Percentiles rank a stretch among this genome's conserved stretches.
Evolutionary conservation across 2,329 filamentous ascomycete species (phyloP).

Genomic region (Aspergillus fumigatus): DNA sequence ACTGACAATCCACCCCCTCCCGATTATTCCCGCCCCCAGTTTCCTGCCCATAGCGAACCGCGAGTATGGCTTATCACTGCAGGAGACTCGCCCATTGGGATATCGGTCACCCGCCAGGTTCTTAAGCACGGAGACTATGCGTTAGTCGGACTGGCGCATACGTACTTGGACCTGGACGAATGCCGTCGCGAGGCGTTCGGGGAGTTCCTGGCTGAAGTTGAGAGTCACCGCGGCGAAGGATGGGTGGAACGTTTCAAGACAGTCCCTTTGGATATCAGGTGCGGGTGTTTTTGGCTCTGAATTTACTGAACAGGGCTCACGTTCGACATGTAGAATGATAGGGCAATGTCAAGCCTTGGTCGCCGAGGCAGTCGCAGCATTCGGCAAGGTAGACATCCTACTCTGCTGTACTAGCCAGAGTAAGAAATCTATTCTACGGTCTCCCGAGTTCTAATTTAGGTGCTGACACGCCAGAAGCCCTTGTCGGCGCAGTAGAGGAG

Average conservation of each 20-base stretch:
- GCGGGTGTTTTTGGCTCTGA: conserved; percentile 10
- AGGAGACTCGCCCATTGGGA: conserved; percentile 76
- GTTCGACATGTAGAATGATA: conserved; percentile 43
- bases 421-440: conserved; percentile 33
- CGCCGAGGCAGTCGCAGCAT: conserved; percentile 77
- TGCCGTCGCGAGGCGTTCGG: conserved; percentile 74
- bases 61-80: conserved; percentile 92
- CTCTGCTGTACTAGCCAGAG: conserved; percentile 86
- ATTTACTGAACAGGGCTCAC: conserved; percentile 10
- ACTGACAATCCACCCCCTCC: conserved; percentile 32
- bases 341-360: conserved; percentile 78
- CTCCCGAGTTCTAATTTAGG: neutral
- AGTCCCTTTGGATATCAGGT: conserved; percentile 56
- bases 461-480: conserved; percentile 48
- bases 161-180: conserved; percentile 70
- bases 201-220: conserved; percentile 63
- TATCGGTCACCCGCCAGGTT: conserved; percentile 74
- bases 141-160: conserved; percentile 73
- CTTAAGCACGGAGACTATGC: conserved; percentile 91
- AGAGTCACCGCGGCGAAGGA: conserved; percentile 61
- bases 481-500: conserved; percentile 90
- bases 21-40: conserved; percentile 41
- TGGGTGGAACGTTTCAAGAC: conserved; percentile 74
- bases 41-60: conserved; percentile 61
- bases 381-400: conserved; percentile 83